phyloP scores from a whole-genome alignment of 306 rosid genomes.

The Argentina anserina region DNA sequence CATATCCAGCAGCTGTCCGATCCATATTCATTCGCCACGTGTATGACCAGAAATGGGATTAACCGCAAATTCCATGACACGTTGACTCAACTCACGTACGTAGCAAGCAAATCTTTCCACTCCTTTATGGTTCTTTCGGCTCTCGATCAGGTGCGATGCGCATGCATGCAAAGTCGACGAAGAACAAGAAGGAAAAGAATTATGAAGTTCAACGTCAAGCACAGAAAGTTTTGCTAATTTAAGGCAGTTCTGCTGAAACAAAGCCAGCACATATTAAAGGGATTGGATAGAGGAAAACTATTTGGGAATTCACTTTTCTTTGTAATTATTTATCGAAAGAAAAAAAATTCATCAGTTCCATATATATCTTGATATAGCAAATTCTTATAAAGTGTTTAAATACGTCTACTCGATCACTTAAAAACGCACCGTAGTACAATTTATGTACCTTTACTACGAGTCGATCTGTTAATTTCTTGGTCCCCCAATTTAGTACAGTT shows the following conservation, averaged over 20 bases:
- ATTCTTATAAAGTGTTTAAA: too few species aligned
- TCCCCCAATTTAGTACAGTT: not conserved
- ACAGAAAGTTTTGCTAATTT: not conserved
- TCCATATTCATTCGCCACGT: not conserved
- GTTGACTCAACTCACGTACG: conserved; percentile 1
- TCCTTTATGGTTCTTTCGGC: conserved; percentile 11
- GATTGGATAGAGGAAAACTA: not conserved
- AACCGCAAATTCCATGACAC: conserved; percentile 6
- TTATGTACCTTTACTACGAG: not conserved
- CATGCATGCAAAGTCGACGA: not conserved
- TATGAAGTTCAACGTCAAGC: conserved; percentile 5
- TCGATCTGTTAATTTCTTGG: not conserved
- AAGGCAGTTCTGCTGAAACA: not conserved
- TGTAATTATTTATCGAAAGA: not conserved
- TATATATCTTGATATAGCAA: too few species aligned
- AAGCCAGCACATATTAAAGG: conserved; percentile 4
- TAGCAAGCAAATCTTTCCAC: not conserved
- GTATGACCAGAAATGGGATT: not conserved
- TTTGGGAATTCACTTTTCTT: not conserved
- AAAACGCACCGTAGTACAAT: not conserved
- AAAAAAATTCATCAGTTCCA: not conserved
- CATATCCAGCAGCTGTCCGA: not conserved
- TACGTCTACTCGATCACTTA: not conserved
- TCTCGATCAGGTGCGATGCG: not conserved
- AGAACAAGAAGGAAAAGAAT: not conserved